Evolutionary conservation across 306 rosid species (phyloP).

Genomic region (Mimosa bimucronata): DNA sequence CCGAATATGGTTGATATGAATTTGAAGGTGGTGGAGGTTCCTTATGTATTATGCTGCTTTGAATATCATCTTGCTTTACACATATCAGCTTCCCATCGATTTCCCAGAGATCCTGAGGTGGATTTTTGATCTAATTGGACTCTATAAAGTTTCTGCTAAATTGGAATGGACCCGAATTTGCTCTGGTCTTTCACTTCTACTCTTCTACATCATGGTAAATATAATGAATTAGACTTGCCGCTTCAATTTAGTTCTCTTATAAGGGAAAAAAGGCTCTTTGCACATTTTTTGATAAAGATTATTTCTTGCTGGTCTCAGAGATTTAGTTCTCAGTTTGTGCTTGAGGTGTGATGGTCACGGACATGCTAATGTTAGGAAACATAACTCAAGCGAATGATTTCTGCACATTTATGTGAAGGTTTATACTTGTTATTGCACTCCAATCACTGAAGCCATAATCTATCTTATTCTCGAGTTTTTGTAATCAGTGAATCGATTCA

Average conservation of each 20-base stretch:
- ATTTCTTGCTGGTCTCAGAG: neutral
- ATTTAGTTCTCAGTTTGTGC: neutral
- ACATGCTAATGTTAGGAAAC: neutral
- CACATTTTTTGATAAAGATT: neutral
- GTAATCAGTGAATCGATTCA: no score
- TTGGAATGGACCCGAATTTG: neutral
- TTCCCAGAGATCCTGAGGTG: neutral
- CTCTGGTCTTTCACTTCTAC: neutral
- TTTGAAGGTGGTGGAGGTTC: conserved; percentile 64
- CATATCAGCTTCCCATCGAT: neutral
- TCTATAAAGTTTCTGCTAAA: neutral
- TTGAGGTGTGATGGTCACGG: neutral
- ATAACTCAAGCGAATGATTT: neutral
- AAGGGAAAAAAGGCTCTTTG: neutral
- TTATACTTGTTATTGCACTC: no score
- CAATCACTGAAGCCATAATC: no score
- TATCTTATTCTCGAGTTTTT: no score
- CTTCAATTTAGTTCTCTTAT: neutral
- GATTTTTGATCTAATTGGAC: neutral
- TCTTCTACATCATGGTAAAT: conserved; percentile 40
- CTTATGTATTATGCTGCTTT: neutral
- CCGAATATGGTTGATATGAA: neutral
- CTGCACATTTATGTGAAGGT: neutral
- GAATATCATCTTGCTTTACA: neutral
- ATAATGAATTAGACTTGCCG: conserved; percentile 5